A percentile compares a stretch with the other conserved stretches of the same genome.
phyloP scores from a whole-genome alignment of 2,329 filamentous ascomycete genomes.

The Microdochium bolleyi region DNA sequence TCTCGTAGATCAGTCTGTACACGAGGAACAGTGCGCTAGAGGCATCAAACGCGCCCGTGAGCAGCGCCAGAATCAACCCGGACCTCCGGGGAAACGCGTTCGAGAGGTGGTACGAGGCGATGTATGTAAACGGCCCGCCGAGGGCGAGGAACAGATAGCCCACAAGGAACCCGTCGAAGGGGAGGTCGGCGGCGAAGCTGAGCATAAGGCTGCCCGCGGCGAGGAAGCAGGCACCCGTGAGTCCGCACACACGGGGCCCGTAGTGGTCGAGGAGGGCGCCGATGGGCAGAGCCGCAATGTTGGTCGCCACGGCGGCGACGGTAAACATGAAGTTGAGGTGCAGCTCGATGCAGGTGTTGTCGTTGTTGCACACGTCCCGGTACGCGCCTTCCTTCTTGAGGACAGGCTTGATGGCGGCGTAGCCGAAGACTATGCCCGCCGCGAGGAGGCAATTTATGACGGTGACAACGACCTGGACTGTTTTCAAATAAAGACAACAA shows the following conservation, averaged over 20 bases:
- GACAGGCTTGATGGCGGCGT: slow-evolving; percentile 76
- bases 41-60: slow-evolving; percentile 78
- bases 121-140: slow-evolving; percentile 75
- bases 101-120: slow-evolving; percentile 76
- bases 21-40: slow-evolving; percentile 71
- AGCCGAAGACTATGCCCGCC: slow-evolving; percentile 76
- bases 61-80: slow-evolving; percentile 69
- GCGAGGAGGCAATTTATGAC: slow-evolving; percentile 69
- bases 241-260: slow-evolving; percentile 69
- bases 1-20: slow-evolving; percentile 64
- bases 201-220: slow-evolving; percentile 64
- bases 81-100: slow-evolving; percentile 74
- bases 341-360: slow-evolving; percentile 43
- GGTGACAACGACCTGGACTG: slow-evolving; percentile 62
- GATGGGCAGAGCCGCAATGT: slow-evolving; percentile 77
- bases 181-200: slow-evolving; percentile 54
- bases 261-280: slow-evolving; percentile 78
- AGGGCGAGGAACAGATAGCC: slow-evolving; percentile 72
- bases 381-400: slow-evolving; percentile 69
- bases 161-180: slow-evolving; percentile 66
- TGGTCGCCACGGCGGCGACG: slow-evolving; percentile 78
- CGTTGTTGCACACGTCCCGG: slow-evolving; percentile 46
- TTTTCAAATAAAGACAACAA: not conserved
- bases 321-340: slow-evolving; percentile 89
- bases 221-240: slow-evolving; percentile 63